Base-by-base conservation (phyloP, 148 eudicot species). In the Fagopyrum esculentum region DNA sequence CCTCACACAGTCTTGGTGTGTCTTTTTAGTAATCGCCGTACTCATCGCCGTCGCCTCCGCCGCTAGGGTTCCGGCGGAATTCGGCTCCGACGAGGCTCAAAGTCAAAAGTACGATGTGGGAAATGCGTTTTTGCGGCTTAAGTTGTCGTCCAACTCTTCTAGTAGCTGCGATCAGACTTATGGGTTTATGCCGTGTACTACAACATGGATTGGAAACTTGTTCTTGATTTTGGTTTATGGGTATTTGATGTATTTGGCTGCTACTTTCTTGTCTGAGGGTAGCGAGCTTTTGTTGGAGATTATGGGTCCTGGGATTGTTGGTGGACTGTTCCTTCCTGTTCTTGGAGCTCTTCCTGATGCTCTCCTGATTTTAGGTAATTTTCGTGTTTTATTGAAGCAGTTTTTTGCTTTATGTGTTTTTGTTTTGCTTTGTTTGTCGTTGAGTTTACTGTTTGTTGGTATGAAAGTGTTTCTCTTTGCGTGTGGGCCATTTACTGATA, bases 311-410 rank as follows among this genome's bases (percentile, higher is more conserved):
- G 99, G 99, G 5, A 79, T 95, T 54, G 70, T 95, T 68, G 99
- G 97, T 9, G 99, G 97, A 0, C 83, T 92, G 7, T 87, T 92
- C 56, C 89, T 95, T 43, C 98, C 98, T 9, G 71, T 90, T 50
- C 97, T 95, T 71, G 97, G 99, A 6, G 96, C 97, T 76, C 88
- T 95, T 52, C 99, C 99, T 61, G 99, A 95, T 79, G 99, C 97
- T 68, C 79, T 95, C 88, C 92, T 95, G 69, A 90, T 95, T 69
- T 84, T 92, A 16, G 99, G 99, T 95, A 87, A 40, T 43, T 43
- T 66, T 26, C 15, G 13, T 63, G 4, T 66, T 66, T 13, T 40
- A 0, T 35, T 8, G 3, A 40, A 40, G 7, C 10, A 0, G 15
- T 43, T 66, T 49, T 49, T 66, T 15, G 71, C 45, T 40, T 66